Conservation (phyloP, 208 protist species). For the Trypanosoma theileri region DNA sequence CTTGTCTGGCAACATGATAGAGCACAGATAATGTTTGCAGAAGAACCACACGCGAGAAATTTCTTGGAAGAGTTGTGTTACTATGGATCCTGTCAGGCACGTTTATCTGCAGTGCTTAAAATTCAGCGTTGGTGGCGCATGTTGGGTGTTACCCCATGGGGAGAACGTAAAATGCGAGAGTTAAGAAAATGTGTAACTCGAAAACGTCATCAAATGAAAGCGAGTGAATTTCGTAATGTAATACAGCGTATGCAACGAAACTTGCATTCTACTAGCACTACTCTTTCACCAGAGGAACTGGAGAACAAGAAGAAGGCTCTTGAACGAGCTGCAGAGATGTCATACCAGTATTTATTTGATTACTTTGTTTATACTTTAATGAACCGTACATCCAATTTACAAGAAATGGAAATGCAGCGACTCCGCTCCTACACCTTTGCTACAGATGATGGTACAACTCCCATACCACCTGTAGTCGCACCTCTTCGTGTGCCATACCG, state of each 20-base stretch:
- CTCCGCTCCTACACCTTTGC: neutral
- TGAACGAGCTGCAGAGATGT: conserved; percentile 18
- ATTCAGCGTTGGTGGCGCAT: conserved; percentile 81
- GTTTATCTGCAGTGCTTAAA: conserved; percentile 42
- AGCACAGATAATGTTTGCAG: conserved; percentile 10
- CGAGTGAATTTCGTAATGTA: conserved; percentile 15
- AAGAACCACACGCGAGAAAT: conserved; percentile 28
- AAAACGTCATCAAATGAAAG: conserved; percentile 19
- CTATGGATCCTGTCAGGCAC: conserved; percentile 39
- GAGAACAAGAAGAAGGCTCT: conserved; percentile 12
- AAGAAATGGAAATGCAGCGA: conserved; percentile 4
- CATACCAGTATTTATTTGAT: conserved; percentile 26
- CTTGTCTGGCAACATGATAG: conserved; percentile 23
- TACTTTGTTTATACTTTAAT: conserved; percentile 30
- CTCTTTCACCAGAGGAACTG: conserved; percentile 4
- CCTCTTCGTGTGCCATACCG: conserved; percentile 25
- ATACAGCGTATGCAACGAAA: conserved; percentile 17
- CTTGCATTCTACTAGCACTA: too few relatives aligned
- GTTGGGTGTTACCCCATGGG: conserved; percentile 18
- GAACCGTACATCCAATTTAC: conserved; percentile 22
- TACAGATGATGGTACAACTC: conserved; percentile 9
- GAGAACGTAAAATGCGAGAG: conserved; percentile 6
- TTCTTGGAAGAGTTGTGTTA: conserved; percentile 12
- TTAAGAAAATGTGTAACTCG: conserved; percentile 5
- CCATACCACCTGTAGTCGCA: neutral